phyloP scores from a whole-genome alignment of 129 eudicot species.

The Centella asiatica region DNA sequence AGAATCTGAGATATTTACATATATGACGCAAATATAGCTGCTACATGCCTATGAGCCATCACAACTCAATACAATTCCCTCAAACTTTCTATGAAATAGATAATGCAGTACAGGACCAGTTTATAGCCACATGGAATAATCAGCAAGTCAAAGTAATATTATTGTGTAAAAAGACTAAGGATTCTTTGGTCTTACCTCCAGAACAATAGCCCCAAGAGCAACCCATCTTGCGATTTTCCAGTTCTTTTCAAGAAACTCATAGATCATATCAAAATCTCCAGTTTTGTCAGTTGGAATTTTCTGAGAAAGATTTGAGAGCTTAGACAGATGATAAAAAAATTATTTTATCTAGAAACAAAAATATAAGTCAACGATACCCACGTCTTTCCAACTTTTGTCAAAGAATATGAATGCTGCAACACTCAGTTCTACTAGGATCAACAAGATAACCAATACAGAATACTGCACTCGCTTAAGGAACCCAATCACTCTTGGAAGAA shows the following conservation, averaged over 20 bases:
- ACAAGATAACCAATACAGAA: slow-evolving; percentile 58
- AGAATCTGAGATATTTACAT: too few species aligned
- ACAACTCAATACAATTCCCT: not conserved
- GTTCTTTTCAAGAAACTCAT: slow-evolving; percentile 55
- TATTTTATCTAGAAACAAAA: not conserved
- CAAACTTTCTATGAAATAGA: not conserved
- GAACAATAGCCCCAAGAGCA: slow-evolving; percentile 72
- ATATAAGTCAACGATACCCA: slow-evolving; percentile 22
- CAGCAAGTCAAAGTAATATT: not conserved
- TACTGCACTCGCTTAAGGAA: slow-evolving; percentile 57
- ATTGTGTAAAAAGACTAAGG: not conserved
- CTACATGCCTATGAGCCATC: too few species aligned
- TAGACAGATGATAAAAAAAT: slow-evolving; percentile 8
- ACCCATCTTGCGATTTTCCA: slow-evolving; percentile 85
- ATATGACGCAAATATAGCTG: too few species aligned
- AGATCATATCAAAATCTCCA: slow-evolving; percentile 61
- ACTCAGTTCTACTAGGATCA: slow-evolving; percentile 68
- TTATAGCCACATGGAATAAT: not conserved
- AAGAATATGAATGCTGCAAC: slow-evolving; percentile 75
- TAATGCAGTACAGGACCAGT: not conserved
- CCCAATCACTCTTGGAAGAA: slow-evolving; percentile 8
- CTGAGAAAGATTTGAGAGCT: slow-evolving; percentile 33
- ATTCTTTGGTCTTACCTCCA: slow-evolving; percentile 46
- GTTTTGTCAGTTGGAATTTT: slow-evolving; percentile 83
- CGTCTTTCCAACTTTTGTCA: slow-evolving; percentile 78